Conservation (phyloP, 495 filamentous ascomycete genomes). For the Neurospora sp. region DNA sequence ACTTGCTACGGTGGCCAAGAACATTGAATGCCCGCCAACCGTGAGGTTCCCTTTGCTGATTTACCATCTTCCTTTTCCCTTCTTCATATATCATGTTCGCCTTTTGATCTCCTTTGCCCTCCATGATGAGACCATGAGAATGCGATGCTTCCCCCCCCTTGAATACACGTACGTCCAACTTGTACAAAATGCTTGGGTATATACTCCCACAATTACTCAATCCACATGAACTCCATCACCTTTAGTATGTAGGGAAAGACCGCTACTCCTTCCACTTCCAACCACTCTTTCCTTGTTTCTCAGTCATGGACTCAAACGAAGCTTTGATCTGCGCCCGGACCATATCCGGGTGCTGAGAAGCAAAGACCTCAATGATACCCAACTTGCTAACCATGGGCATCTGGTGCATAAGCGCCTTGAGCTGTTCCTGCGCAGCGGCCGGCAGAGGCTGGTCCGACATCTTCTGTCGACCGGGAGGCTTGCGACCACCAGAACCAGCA, state of each 20-base stretch:
- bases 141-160: background rate
- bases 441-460: slow-evolving; percentile 13
- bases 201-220: background rate
- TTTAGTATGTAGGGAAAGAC: background rate
- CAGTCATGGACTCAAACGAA: slow-evolving; percentile 17
- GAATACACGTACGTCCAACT: background rate
- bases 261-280: slow-evolving; percentile 20
- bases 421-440: slow-evolving; percentile 11
- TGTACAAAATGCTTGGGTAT: background rate
- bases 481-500: background rate
- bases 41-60: background rate
- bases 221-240: background rate
- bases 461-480: slow-evolving; percentile 5
- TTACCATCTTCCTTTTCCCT: background rate
- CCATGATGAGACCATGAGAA: background rate
- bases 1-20: background rate
- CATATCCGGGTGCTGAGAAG: slow-evolving; percentile 7
- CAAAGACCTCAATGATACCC: slow-evolving; percentile 21
- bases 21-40: background rate
- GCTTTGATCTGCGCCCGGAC: slow-evolving; percentile 15
- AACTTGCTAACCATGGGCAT: slow-evolving; percentile 20
- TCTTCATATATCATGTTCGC: background rate
- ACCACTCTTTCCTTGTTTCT: slow-evolving; percentile 9
- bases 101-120: background rate
- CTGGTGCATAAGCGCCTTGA: slow-evolving; percentile 14